Conservation (phyloP, 192 early-diverging fungal species). For the Piromyces sp. region DNA sequence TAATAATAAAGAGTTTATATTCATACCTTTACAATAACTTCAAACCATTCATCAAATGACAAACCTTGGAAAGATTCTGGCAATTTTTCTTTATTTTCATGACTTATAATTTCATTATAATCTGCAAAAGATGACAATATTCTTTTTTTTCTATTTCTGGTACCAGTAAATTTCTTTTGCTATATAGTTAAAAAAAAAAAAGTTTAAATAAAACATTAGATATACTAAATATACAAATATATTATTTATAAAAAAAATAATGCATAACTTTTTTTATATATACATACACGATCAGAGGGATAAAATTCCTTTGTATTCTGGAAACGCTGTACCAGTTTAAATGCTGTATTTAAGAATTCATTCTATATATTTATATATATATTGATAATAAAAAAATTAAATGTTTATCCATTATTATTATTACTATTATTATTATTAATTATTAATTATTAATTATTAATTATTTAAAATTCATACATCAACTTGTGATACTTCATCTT, state of each 20-base stretch:
- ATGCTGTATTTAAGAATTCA: background rate
- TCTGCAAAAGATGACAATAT: background rate
- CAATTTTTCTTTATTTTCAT: constrained; percentile 1
- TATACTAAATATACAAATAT: too few species aligned
- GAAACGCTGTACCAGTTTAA: background rate
- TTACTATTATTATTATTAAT: background rate
- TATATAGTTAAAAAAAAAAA: background rate
- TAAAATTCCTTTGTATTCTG: background rate
- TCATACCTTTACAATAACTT: constrained; percentile 38
- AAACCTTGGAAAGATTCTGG: constrained; percentile 14
- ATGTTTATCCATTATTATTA: too few species aligned
- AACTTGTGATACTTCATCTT: background rate
- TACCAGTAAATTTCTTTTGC: background rate
- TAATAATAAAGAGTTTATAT: background rate
- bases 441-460: too few species aligned
- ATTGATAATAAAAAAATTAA: too few species aligned
- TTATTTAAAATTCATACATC: background rate
- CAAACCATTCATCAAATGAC: constrained; percentile 38
- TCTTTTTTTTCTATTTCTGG: background rate
- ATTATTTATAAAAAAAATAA: too few species aligned
- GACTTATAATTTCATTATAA: background rate
- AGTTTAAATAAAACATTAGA: too few species aligned
- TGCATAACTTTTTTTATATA: too few species aligned
- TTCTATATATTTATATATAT: background rate
- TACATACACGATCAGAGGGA: background rate